Evolutionary conservation across 2,329 filamentous ascomycete species (phyloP).

Genomic region (Beauveria medogensis): DNA sequence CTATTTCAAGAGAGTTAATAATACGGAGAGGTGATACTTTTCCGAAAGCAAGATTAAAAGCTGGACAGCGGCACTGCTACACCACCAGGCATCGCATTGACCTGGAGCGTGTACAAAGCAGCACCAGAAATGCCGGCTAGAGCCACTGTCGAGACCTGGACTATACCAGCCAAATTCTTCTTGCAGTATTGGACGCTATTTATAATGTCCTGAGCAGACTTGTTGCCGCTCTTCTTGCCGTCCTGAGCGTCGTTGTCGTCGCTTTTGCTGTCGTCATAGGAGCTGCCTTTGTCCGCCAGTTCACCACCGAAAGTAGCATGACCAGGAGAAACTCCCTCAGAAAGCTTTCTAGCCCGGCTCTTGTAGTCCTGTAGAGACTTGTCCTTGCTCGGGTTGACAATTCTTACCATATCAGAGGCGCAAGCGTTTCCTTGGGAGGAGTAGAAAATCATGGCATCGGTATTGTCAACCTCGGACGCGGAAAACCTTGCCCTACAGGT

Average conservation of each 20-base stretch:
- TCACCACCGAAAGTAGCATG: constrained; percentile 22
- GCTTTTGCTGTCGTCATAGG: constrained; percentile 10
- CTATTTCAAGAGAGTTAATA: background rate
- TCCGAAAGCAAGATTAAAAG: background rate
- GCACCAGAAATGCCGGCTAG: constrained; percentile 15
- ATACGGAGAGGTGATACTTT: background rate
- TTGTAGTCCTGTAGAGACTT: constrained; percentile 25
- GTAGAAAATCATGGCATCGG: constrained; percentile 29
- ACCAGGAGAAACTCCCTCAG: constrained; percentile 21
- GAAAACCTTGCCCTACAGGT: constrained; percentile 26
- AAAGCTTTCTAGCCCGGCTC: constrained; percentile 20
- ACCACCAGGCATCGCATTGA: background rate
- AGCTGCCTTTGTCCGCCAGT: constrained; percentile 18
- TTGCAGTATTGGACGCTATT: constrained; percentile 9
- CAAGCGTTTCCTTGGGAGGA: constrained; percentile 32
- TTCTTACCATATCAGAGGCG: constrained; percentile 31
- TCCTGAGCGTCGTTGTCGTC: background rate
- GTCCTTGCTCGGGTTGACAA: constrained; percentile 26
- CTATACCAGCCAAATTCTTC: constrained; percentile 14
- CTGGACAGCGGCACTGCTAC: background rate
- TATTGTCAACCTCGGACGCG: constrained; percentile 24
- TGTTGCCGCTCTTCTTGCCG: background rate
- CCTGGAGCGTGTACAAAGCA: constrained; percentile 16
- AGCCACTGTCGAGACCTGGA: constrained; percentile 15
- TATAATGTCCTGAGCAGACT: constrained; percentile 1